A percentile compares a stretch with the other conserved stretches of the same genome.
Conservation (phyloP, 768 basidiomycete genomes). For the Mycena belliarum region DNA sequence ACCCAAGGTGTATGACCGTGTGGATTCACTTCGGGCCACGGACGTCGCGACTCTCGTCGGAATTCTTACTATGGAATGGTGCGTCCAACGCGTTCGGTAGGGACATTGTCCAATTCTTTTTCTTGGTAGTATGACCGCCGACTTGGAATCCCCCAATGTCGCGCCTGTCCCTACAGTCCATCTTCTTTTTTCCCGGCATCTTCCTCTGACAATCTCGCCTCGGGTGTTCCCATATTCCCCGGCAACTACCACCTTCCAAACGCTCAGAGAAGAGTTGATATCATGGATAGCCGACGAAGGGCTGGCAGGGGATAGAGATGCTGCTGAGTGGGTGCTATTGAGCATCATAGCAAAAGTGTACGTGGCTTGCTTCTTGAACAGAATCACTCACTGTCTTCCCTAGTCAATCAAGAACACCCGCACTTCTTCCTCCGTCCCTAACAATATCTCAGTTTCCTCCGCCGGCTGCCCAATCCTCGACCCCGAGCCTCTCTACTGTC, state of each 20-base stretch:
- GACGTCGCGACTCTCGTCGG: slow-evolving; percentile 73
- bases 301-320: slow-evolving; percentile 65
- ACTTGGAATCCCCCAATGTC: slow-evolving; percentile 38
- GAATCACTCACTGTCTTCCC: slow-evolving; percentile 1
- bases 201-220: slow-evolving; percentile 41
- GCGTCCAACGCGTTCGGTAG: slow-evolving; percentile 5
- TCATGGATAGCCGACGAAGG: slow-evolving; percentile 73
- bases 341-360: slow-evolving; percentile 63
- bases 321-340: slow-evolving; percentile 77
- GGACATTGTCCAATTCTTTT: slow-evolving; percentile 11
- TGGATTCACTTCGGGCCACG: slow-evolving; percentile 55
- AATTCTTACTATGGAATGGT: slow-evolving; percentile 69
- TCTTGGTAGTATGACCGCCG: slow-evolving; percentile 36
- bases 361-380: slow-evolving; percentile 27
- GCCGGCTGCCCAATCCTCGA: slow-evolving; percentile 29
- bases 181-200: slow-evolving; percentile 54
- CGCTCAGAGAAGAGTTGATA: slow-evolving; percentile 56
- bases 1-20: slow-evolving; percentile 58
- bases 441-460: slow-evolving; percentile 65
- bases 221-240: slow-evolving; percentile 36
- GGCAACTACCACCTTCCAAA: slow-evolving; percentile 17
- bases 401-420: slow-evolving; percentile 68
- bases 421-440: slow-evolving; percentile 67
- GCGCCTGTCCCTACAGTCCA: slow-evolving; percentile 64
- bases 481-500: slow-evolving; percentile 53